Evolutionary conservation across 2,329 filamentous ascomycete species (phyloP), one percentile per base, ranked within the genome.

Genomic region (Calonectria multiphialidica): DNA sequence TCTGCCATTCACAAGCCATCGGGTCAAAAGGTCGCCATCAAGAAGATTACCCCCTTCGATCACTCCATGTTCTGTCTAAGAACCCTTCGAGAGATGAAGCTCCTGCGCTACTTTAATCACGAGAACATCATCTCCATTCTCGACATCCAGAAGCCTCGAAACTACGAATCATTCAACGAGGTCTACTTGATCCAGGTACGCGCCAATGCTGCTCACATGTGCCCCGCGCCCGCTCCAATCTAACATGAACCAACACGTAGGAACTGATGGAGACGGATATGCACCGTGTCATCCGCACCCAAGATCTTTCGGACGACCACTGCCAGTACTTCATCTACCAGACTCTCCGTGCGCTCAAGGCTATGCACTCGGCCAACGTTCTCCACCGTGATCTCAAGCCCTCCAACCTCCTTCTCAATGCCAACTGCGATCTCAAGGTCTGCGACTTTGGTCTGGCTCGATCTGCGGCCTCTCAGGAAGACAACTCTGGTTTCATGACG

Each of bases 281-380:
- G 97, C 97, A 99, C 85, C 92, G 97, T 78, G 97, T 99, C 77
- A 99, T 99, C 82, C 95, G 97, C 79, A 99, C 97, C 45, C 97
- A 99, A 86, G 97, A 99, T 82, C 91, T 99, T 55, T 98, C 97
- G 44, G 97, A 99, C 84, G 97, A 99, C 84, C 97, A 99, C 85
- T 99, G 97, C 90, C 97, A 99, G 86, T 99, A 99, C 88, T 99
- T 99, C 87, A 99, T 99, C 86, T 99, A 99, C 89, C 97, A 99
- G 88, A 99, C 97, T 2, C 91, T 99, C 71, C 95, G 97, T 80
- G 97, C 96, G 13, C 89, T 99, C 80, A 99, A 99, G 89, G 97
- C 97, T 45, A 98, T 99, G 96, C 97, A 99, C 87, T 98, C 97
- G 16, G 97, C 97, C 76, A 98, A 99, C 81, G 97, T 99, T 59